Evolutionary conservation across 1,139 yeast genomes (phyloP).

Genomic region (Scheffersomyces lignicola): DNA sequence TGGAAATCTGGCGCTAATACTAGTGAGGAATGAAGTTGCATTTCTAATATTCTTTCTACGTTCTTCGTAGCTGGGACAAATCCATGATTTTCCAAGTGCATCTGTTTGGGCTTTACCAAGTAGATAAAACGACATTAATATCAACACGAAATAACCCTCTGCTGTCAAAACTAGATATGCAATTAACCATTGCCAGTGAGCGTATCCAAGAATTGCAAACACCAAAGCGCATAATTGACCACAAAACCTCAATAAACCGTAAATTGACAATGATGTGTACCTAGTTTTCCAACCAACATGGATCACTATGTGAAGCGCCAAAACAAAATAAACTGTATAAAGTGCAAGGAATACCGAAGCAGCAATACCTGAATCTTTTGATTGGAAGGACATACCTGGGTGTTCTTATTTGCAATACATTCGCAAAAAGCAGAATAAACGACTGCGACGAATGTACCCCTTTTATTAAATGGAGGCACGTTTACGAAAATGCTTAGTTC

Average conservation of each 20-base stretch:
- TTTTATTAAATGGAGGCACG: too few relatives aligned
- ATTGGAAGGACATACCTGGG: conserved; percentile 13
- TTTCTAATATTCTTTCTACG: conserved; percentile 5
- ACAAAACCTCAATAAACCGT: conserved; percentile 30
- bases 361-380: conserved; percentile 29
- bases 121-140: conserved; percentile 27
- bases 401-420: too few relatives aligned
- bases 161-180: conserved; percentile 40
- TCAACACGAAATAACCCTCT: conserved; percentile 39
- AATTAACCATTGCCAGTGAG: conserved; percentile 32
- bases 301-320: conserved; percentile 16
- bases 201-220: conserved; percentile 29
- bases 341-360: conserved; percentile 32
- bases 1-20: conserved; percentile 8
- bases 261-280: conserved; percentile 23
- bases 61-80: conserved; percentile 14
- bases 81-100: conserved; percentile 16
- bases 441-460: too few relatives aligned
- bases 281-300: conserved; percentile 22
- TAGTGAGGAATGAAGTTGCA: conserved; percentile 7
- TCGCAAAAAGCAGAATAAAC: too few relatives aligned
- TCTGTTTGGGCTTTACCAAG: conserved; percentile 25
- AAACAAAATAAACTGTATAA: conserved; percentile 20
- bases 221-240: conserved; percentile 39
- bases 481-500: too few relatives aligned